These are phyloP conservation scores for Circinella minor DNA, from an alignment of 371 early-diverging fungal genomes.

Conservation along the genomic window DNA sequence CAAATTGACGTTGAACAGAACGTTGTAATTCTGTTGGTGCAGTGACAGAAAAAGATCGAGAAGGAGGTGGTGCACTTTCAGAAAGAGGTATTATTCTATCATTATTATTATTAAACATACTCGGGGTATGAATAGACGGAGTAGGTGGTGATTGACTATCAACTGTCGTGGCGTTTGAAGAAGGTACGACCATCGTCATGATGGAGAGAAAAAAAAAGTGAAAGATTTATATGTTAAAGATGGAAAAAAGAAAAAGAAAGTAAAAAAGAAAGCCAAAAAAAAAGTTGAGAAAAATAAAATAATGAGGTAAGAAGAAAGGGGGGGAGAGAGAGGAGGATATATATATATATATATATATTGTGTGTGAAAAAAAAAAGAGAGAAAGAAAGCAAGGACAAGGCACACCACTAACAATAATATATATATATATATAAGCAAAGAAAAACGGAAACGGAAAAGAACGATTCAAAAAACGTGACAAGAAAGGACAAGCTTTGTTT, in stretches of 20 bases:
- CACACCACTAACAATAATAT: too few relatives aligned
- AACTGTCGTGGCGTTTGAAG: constrained; percentile 10
- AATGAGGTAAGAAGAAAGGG: neutral
- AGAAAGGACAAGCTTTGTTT: too few relatives aligned
- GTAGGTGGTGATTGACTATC: constrained; percentile 11
- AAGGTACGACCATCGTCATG: constrained; percentile 17
- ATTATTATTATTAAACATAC: constrained; percentile 1
- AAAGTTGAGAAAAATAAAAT: neutral
- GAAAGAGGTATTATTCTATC: neutral
- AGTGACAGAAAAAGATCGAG: constrained; percentile 15
- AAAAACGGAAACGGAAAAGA: neutral
- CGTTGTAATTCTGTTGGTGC: constrained; percentile 22
- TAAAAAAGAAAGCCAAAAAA: constrained; percentile 10
- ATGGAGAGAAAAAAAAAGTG: constrained; percentile 6
- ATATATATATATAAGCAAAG: too few relatives aligned
- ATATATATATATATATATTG: too few relatives aligned
- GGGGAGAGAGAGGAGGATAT: neutral
- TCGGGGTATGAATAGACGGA: constrained; percentile 18
- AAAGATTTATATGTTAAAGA: neutral
- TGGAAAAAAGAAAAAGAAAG: neutral
- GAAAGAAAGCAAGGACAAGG: neutral
- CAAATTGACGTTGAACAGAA: constrained; percentile 32
- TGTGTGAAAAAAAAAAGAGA: neutral
- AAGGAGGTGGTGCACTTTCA: constrained; percentile 10
- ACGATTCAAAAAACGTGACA: too few relatives aligned